Percentiles rank a stretch among this genome's conserved stretches.
phyloP scores from a whole-genome alignment of 306 rosid genomes.

The Cucurbita ficifolia region DNA sequence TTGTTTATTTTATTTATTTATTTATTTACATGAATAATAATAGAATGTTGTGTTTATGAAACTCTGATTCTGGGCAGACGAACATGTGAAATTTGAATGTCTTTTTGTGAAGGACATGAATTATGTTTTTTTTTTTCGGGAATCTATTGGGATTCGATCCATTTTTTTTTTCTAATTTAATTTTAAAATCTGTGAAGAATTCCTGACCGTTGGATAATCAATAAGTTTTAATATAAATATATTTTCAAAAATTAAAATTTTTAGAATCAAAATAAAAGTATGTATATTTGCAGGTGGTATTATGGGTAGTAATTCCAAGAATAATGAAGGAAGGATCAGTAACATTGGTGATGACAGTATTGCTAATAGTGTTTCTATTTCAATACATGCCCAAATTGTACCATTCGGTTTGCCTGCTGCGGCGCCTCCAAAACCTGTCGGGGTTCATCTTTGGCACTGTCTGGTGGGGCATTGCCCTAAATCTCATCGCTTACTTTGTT shows the following conservation, averaged over 20 bases:
- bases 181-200: background rate
- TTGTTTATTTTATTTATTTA: no score
- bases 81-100: slow-evolving; percentile 17
- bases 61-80: background rate
- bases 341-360: slow-evolving; percentile 56
- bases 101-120: background rate
- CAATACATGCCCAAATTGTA: slow-evolving; percentile 86
- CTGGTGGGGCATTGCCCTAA: slow-evolving; percentile 98
- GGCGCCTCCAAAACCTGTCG: slow-evolving; percentile 69
- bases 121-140: background rate
- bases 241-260: no score
- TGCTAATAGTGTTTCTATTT: slow-evolving; percentile 49
- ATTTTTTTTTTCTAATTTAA: background rate
- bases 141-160: background rate
- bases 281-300: slow-evolving; percentile 31
- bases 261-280: no score
- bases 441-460: slow-evolving; percentile 80
- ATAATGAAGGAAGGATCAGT: slow-evolving; percentile 51
- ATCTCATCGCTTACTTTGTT: slow-evolving; percentile 80
- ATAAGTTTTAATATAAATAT: no score
- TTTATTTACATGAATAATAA: background rate
- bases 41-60: background rate
- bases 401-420: slow-evolving; percentile 60
- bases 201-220: background rate
- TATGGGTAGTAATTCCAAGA: slow-evolving; percentile 66